phyloP scores from a whole-genome alignment of 768 basidiomycete genomes.

The Termitomyces sp. region DNA sequence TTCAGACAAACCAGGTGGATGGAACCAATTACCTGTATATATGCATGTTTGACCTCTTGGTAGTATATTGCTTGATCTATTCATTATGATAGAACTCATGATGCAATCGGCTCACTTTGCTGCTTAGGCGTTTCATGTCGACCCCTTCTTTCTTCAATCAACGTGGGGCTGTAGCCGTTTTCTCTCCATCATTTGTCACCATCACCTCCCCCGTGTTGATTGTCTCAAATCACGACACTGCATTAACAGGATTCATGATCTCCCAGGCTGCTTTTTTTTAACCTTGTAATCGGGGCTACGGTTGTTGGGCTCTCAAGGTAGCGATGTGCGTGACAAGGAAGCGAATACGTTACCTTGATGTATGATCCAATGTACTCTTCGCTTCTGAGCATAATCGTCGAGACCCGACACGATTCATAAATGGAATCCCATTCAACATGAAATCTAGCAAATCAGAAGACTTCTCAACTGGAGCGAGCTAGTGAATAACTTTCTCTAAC shows the following conservation, averaged over 20 bases:
- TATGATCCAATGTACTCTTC: too few species aligned
- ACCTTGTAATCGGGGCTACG: background rate
- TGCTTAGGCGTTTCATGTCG: background rate
- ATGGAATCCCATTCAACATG: too few species aligned
- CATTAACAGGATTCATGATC: background rate
- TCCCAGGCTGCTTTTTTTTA: background rate
- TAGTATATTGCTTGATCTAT: background rate
- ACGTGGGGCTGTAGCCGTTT: background rate
- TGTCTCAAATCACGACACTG: background rate
- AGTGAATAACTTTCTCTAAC: too few species aligned
- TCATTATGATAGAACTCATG: background rate
- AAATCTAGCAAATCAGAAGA: too few species aligned
- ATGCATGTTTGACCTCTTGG: background rate
- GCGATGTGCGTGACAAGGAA: background rate
- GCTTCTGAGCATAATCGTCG: too few species aligned
- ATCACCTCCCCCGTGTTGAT: background rate
- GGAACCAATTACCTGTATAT: background rate
- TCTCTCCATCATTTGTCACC: background rate
- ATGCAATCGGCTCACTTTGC: background rate
- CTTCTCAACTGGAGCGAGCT: too few species aligned
- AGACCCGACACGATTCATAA: too few species aligned
- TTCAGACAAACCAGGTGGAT: too few species aligned
- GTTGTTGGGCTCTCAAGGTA: background rate
- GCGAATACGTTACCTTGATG: background rate
- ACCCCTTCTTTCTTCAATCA: background rate